phyloP scores from a whole-genome alignment of 164 flowering plant genomes.

The Tetrastigma voinierianum region DNA sequence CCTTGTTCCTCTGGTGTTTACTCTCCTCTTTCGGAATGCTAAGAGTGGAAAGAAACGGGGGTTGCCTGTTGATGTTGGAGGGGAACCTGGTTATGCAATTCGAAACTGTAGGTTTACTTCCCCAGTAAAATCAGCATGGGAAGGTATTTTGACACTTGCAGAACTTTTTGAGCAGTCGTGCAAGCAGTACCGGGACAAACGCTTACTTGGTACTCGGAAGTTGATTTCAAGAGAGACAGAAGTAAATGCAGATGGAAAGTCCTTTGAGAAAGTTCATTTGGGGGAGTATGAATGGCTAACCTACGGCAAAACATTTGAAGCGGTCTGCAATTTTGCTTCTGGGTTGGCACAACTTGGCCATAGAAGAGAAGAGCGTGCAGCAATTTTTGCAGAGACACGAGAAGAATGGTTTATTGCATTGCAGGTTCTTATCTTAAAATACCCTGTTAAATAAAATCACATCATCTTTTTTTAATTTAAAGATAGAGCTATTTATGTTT shows the following conservation, averaged over 20 bases:
- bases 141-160: constrained; percentile 81
- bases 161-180: constrained; percentile 83
- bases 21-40: constrained; percentile 51
- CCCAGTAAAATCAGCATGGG: constrained; percentile 72
- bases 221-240: constrained; percentile 65
- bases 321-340: constrained; percentile 73
- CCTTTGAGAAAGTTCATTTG: constrained; percentile 92
- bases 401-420: constrained; percentile 92
- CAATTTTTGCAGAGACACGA: constrained; percentile 94
- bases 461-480: neutral
- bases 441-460: neutral
- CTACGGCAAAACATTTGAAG: constrained; percentile 69
- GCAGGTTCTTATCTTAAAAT: constrained; percentile 55
- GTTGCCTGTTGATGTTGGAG: constrained; percentile 77
- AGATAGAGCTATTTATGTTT: too few species aligned
- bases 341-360: constrained; percentile 85
- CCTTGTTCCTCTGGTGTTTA: constrained; percentile 65
- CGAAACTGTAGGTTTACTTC: constrained; percentile 48
- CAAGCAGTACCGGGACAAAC: constrained; percentile 37
- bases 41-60: constrained; percentile 68
- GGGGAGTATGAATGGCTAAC: constrained; percentile 86
- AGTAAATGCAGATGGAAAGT: constrained; percentile 59
- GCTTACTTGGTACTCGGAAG: constrained; percentile 70
- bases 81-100: constrained; percentile 83
- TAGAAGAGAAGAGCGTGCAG: constrained; percentile 69